Evolutionary conservation across 225 moss, liverwort and hornwort genomes (phyloP).

Genomic region (Takakia lepidozioides): DNA sequence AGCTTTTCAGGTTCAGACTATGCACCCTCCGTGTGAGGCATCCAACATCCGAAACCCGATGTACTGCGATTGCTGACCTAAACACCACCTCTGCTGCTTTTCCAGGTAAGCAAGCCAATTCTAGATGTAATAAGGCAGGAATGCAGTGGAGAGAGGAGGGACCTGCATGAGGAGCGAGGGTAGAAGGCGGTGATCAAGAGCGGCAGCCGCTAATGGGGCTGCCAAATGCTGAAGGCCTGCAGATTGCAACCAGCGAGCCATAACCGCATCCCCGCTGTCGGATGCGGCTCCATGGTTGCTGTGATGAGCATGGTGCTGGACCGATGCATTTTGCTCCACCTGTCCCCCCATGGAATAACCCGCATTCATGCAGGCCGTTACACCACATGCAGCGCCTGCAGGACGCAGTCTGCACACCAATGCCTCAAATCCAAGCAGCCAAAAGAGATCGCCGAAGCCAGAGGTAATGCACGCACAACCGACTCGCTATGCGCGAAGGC

Average conservation of each 20-base stretch:
- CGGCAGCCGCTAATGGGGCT: conserved; percentile 92
- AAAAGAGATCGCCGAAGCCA: no score
- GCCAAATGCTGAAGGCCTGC: conserved; percentile 97
- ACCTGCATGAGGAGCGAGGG: conserved; percentile 99
- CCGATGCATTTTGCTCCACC: conserved; percentile 40
- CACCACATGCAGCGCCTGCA: background rate
- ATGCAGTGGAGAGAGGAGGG: conserved; percentile 36
- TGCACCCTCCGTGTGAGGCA: no score
- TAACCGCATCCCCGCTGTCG: conserved; percentile 88
- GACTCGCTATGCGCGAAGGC: no score
- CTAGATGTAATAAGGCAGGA: background rate
- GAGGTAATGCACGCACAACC: no score
- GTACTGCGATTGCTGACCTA: no score
- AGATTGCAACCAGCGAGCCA: conserved; percentile 99
- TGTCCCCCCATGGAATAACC: conserved; percentile 35
- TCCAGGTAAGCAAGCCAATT: background rate
- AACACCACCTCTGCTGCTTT: no score
- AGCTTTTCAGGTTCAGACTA: no score
- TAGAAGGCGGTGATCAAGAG: conserved; percentile 92
- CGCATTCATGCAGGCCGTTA: conserved; percentile 6
- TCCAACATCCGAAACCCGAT: no score
- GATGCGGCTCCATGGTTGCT: conserved; percentile 41
- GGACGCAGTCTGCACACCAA: no score
- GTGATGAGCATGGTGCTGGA: conserved; percentile 24
- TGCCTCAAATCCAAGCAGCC: no score